Evolutionary conservation across 148 eudicot genomes (phyloP).

Genomic region (Polygonum maritimum): DNA sequence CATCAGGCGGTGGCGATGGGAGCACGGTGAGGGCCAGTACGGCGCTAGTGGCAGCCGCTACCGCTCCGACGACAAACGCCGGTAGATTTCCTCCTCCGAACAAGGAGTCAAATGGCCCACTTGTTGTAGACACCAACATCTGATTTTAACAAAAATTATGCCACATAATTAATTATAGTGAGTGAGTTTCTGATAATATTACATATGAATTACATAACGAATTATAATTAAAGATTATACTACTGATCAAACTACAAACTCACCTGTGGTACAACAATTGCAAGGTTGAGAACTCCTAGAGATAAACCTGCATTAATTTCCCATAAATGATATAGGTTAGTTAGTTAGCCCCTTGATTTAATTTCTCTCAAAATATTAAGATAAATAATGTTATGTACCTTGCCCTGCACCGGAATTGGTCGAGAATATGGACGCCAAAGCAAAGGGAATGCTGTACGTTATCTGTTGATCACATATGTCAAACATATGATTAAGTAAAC

Average conservation of each 20-base stretch:
- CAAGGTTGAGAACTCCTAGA: slow-evolving; percentile 49
- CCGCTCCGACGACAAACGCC: slow-evolving; percentile 54
- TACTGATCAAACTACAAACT: neutral
- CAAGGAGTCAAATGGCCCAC: slow-evolving; percentile 59
- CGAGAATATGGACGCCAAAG: slow-evolving; percentile 51
- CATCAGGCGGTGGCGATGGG: slow-evolving; percentile 17
- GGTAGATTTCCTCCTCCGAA: slow-evolving; percentile 84
- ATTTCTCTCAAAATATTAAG: neutral
- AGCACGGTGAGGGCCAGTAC: slow-evolving; percentile 46
- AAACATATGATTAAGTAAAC: neutral
- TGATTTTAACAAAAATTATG: slow-evolving; percentile 8
- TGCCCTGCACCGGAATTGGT: slow-evolving; percentile 43
- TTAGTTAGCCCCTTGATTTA: neutral
- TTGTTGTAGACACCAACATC: slow-evolving; percentile 59
- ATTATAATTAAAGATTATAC: neutral
- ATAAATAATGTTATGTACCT: slow-evolving; percentile 24
- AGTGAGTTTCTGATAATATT: neutral
- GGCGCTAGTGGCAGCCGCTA: slow-evolving; percentile 46
- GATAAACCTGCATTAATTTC: slow-evolving; percentile 31
- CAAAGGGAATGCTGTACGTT: slow-evolving; percentile 52
- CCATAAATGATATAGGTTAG: neutral
- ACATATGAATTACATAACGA: no score
- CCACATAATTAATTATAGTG: no score
- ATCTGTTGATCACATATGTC: slow-evolving; percentile 16
- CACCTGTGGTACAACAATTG: slow-evolving; percentile 59